Evolutionary conservation across 2,329 filamentous ascomycete species (phyloP), one percentile per base, ranked within the genome.

Genomic region (Thelonectria rubi): DNA sequence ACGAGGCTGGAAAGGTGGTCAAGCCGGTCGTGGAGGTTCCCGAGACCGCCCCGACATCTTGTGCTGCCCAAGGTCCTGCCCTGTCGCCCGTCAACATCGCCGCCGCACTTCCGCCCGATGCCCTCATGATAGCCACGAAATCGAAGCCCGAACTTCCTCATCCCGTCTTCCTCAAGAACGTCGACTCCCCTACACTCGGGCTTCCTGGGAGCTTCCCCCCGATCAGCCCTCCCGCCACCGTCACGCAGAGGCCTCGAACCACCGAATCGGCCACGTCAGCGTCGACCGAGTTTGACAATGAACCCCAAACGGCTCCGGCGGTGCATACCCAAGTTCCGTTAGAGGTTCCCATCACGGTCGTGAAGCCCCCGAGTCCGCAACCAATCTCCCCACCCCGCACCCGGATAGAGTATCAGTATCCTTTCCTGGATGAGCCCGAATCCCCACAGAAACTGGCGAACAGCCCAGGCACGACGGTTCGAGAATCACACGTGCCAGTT

Each of bases 231-330:
- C 71, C 75, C 2, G 65, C 74, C 10, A 76, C 78, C 18, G 71
- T 75, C 12, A 82, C 87, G 30, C 79, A 85, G 45, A 77, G 79
- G 32, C 87, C 87, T 2, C 76, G 75, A 32, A 90, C 89, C 15
- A 85, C 88, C 3, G 72, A 86, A 14, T 91, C 90, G 6, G 78
- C 78, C 48, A 78, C 77, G 6, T 89, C 88, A n/a, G 82, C 82
- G 43, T 83, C 83, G 8, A 92, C 90, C 0, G 88, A 91, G 69
- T 91, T 93, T 67, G 91, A 93, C 66, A 83, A 82, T n/a, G 90
- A 93, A 67, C 83, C 88, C 20, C 90, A 93, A 72, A 86, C 83
- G 1, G 85, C 88, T 47, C 77, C 83, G 1, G 78, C 82, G 1
- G 69, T 79, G 15, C 78, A 76, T 45, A 73, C 77, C 21, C 65